phyloP scores from a whole-genome alignment of 768 basidiomycete species.

The Pleurotus giganteus region DNA sequence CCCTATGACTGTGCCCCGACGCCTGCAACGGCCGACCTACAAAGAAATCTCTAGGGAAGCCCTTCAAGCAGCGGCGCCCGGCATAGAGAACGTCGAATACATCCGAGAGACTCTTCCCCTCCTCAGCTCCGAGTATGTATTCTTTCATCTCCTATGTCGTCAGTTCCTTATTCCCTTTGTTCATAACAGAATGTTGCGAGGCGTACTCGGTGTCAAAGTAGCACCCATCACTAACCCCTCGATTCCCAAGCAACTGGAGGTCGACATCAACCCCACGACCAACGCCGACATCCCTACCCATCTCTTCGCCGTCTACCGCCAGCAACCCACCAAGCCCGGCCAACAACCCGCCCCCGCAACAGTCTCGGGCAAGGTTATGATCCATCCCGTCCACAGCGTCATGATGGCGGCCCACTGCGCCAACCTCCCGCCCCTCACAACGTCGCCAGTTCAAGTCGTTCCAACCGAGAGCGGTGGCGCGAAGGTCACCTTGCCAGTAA shows the following conservation, averaged over 20 bases:
- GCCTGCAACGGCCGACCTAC: slow-evolving; percentile 51
- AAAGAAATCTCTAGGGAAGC: slow-evolving; percentile 43
- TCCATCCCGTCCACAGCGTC: slow-evolving; percentile 70
- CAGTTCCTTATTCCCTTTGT: neutral
- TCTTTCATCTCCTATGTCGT: slow-evolving; percentile 2
- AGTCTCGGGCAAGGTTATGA: slow-evolving; percentile 30
- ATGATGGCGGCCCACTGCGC: slow-evolving; percentile 71
- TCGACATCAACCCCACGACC: slow-evolving; percentile 34
- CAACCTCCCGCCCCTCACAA: slow-evolving; percentile 55
- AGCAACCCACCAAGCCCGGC: slow-evolving; percentile 12
- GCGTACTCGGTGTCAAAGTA: slow-evolving; percentile 35
- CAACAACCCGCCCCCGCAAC: slow-evolving; percentile 16
- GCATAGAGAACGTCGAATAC: slow-evolving; percentile 46
- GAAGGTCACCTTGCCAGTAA: slow-evolving; percentile 54
- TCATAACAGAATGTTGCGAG: slow-evolving; percentile 34
- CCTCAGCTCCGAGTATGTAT: slow-evolving; percentile 39
- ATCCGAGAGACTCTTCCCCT: slow-evolving; percentile 49
- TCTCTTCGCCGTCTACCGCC: slow-evolving; percentile 45
- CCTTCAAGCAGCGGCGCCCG: slow-evolving; percentile 48
- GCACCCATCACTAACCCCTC: slow-evolving; percentile 22
- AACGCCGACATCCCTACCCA: slow-evolving; percentile 44
- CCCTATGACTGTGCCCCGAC: slow-evolving; percentile 44
- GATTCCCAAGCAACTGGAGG: slow-evolving; percentile 42
- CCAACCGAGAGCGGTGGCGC: slow-evolving; percentile 9
- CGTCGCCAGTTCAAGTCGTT: slow-evolving; percentile 29